A percentile compares a stretch with the other conserved stretches of the same genome.
Evolutionary conservation across 371 early-diverging fungal species (phyloP).

Genomic region (Quaeritorhiza haematococci): DNA sequence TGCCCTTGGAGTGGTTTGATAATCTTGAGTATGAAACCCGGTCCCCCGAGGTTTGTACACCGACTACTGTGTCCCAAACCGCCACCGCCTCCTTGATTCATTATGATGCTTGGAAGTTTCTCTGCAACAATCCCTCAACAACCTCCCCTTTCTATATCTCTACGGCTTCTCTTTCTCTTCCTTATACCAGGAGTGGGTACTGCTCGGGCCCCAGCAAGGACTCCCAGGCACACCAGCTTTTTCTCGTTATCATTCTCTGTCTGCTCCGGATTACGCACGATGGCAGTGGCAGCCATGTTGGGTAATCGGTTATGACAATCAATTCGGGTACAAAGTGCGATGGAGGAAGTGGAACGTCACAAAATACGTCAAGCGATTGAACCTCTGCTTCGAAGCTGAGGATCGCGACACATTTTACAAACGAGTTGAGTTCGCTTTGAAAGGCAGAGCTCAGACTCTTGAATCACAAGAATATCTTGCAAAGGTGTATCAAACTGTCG

Average conservation of each 20-base stretch:
- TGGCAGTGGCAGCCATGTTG: slow-evolving; percentile 25
- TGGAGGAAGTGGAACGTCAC: slow-evolving; percentile 11
- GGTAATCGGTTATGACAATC: slow-evolving; percentile 16
- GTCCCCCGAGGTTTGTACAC: no score
- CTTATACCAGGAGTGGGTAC: slow-evolving; percentile 20
- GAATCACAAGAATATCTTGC: no score
- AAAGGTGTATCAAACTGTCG: no score
- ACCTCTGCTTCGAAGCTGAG: slow-evolving; percentile 22
- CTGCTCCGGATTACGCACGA: slow-evolving; percentile 4
- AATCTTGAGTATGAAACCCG: slow-evolving; percentile 19
- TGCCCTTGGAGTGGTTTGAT: slow-evolving; percentile 26
- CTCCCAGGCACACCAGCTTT: slow-evolving; percentile 8
- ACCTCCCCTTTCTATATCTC: no score
- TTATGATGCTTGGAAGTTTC: no score
- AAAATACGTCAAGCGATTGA: slow-evolving; percentile 25
- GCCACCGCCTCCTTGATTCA: no score
- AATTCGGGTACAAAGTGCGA: slow-evolving; percentile 14
- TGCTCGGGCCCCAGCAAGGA: neutral
- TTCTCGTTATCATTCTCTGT: slow-evolving; percentile 15
- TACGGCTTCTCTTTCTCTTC: no score
- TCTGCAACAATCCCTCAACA: no score
- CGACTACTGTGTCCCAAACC: no score
- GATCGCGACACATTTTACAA: slow-evolving; percentile 15
- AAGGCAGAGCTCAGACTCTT: no score
- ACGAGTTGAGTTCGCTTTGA: slow-evolving; percentile 24